These are phyloP conservation scores for Pseudogymnoascus sp. DNA, from an alignment of 2,329 filamentous ascomycete species.

Conservation along the genomic window DNA sequence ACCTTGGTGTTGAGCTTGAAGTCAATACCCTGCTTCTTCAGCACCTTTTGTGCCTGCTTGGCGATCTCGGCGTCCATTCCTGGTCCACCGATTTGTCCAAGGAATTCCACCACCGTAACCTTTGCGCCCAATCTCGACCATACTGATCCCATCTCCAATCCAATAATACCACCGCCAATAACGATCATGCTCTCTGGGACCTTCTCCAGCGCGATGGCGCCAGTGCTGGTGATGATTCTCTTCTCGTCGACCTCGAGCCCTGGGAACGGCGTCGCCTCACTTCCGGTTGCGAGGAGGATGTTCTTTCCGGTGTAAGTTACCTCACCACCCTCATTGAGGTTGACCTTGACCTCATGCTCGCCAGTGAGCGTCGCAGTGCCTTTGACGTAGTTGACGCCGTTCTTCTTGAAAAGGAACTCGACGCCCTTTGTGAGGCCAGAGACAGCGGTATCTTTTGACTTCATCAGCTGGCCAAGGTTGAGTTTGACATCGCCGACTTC, in stretches of 20 bases:
- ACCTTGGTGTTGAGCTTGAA: constrained; percentile 99
- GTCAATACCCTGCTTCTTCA: constrained; percentile 93
- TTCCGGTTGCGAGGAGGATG: constrained; percentile 94
- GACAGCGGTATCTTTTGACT: constrained; percentile 93
- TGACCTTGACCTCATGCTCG: constrained; percentile 87
- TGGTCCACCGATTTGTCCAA: constrained; percentile 91
- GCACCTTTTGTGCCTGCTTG: constrained; percentile 85
- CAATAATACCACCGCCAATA: constrained; percentile 97
- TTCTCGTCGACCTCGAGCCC: constrained; percentile 95
- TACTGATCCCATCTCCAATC: constrained; percentile 95
- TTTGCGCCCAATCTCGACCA: constrained; percentile 92
- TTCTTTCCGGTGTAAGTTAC: constrained; percentile 85
- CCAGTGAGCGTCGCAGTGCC: constrained; percentile 80
- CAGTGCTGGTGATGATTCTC: constrained; percentile 93
- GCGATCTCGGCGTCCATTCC: constrained; percentile 95
- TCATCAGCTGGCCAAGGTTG: constrained; percentile 94
- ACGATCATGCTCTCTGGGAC: constrained; percentile 96
- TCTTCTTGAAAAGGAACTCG: constrained; percentile 98
- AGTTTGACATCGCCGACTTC: constrained; percentile 96
- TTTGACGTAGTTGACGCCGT: constrained; percentile 96
- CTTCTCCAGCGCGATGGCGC: constrained; percentile 80
- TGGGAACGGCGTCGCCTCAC: constrained; percentile 92
- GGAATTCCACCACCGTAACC: constrained; percentile 95
- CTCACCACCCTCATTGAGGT: constrained; percentile 86
- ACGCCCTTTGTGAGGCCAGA: constrained; percentile 88